A percentile compares a stretch with the other conserved stretches of the same genome.
These are phyloP conservation scores for Plectosphaerella cucumerina DNA, from an alignment of 2,329 filamentous ascomycete species.

Conservation along the genomic window DNA sequence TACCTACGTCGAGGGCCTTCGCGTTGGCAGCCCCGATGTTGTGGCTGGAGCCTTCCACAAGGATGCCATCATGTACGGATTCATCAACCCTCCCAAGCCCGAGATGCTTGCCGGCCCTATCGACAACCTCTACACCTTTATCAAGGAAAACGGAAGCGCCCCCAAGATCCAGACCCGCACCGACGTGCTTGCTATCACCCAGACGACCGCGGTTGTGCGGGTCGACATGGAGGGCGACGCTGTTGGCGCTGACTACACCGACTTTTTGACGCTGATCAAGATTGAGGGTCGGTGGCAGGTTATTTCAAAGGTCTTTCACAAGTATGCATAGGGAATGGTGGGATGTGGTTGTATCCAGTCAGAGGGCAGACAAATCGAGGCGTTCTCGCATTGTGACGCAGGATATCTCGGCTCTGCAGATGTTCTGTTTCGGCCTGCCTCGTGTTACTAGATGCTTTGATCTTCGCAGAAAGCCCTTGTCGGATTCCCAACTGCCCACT, in stretches of 20 bases:
- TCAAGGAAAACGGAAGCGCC: not conserved
- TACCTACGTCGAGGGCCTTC: constrained; percentile 8
- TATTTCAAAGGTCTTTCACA: constrained; percentile 11
- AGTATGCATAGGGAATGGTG: constrained; percentile 12
- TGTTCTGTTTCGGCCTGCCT: too few species aligned
- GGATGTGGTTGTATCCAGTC: too few species aligned
- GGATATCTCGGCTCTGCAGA: too few species aligned
- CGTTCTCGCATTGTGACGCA: too few species aligned
- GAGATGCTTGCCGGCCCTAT: constrained; percentile 4
- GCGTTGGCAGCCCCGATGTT: not conserved
- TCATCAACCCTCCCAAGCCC: constrained; percentile 1
- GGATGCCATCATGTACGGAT: constrained; percentile 11
- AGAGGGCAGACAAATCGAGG: too few species aligned
- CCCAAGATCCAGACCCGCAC: constrained; percentile 5
- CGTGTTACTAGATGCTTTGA: too few species aligned
- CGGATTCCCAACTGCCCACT: too few species aligned
- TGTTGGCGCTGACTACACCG: constrained; percentile 4
- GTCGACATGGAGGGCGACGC: constrained; percentile 12
- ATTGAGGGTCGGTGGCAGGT: constrained; percentile 9
- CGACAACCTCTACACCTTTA: not conserved
- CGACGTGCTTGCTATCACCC: constrained; percentile 13
- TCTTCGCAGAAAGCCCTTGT: too few species aligned
- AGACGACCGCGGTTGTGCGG: constrained; percentile 11
- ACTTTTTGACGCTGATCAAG: constrained; percentile 13
- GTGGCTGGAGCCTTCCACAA: constrained; percentile 9